Base-by-base conservation (phyloP, 208 protist species). In the Herpetomonas tarakana region DNA sequence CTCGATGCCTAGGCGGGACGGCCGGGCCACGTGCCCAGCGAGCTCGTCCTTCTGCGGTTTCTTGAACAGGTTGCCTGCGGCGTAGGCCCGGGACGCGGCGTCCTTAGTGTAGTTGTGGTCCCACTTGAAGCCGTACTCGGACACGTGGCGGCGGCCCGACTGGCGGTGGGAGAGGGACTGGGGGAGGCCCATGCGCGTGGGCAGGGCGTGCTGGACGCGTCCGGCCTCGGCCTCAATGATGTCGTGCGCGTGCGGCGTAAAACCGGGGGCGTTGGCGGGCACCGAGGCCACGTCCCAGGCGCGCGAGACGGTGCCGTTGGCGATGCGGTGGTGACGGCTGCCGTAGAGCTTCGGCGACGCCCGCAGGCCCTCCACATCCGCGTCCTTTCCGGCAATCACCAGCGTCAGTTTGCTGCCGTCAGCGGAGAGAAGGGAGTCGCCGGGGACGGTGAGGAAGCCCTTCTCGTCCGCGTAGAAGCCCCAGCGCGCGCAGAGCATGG, bases 381-480 rank as follows among this genome's bases (percentile, higher is more conserved):
- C 50, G 38, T 87, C 83, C n/a, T 44, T 62, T 26, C 51, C 52
- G 9, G 62, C 58, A 41, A 94, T 52, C 16, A 94, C 70, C 19
- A 94, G 74, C 25, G 83, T 89, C 30, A 91, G 69, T 39, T 29
- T 55, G 2, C 18, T 69, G 30, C 77, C 85, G 58, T 91, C 83
- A 18, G 70, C 41, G 22, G 74, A 78, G 25, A 91, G 31, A 16
- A 92, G 50, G 19, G 85, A 91, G 44, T 94, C 88, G 24, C 71
- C 78, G 16, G 74, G 70, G 16, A 94, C 47, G 7, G 88, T 92
- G 28, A 94, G 66, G 57, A 86, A 68, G 31, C 76, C 81, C 66
- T 83, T 83, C 19, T 94, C 88, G 60, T 94, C 88, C 7, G 88
- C 88, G 71, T 94, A 92, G 65, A 90, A 94, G 35, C 85, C 88